Evolutionary conservation across 2,329 filamentous ascomycete species (phyloP).

Genomic region (Herpomyces periplanetae): DNA sequence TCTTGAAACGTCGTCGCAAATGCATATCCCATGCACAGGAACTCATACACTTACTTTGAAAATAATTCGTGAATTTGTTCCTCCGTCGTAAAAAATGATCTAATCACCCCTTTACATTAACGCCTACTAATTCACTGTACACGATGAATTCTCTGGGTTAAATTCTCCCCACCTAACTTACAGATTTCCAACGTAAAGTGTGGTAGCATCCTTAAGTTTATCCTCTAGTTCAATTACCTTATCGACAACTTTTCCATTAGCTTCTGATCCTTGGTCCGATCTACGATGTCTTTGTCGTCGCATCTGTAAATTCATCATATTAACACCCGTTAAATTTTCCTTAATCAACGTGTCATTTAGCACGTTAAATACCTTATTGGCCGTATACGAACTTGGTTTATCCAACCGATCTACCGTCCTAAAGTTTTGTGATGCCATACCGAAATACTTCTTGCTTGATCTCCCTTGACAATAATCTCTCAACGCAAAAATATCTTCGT

Average conservation of each 20-base stretch:
- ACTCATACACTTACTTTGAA: conserved; percentile 18
- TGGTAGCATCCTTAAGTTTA: conserved; percentile 50
- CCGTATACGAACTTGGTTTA: conserved; percentile 72
- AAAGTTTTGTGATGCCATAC: too few species aligned
- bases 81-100: conserved; percentile 90
- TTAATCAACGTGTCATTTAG: conserved; percentile 1
- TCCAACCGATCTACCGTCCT: conserved; percentile 81
- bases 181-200: conserved; percentile 88
- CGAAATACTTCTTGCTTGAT: too few species aligned
- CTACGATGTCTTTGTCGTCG: too few species aligned
- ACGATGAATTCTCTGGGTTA: conserved; percentile 1
- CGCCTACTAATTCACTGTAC: too few species aligned
- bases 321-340: too few species aligned
- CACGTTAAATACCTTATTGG: conserved; percentile 21
- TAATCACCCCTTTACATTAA: conserved; percentile 9
- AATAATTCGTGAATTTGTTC: conserved; percentile 96
- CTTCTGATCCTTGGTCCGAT: too few species aligned
- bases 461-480: too few species aligned
- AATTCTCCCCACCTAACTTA: conserved; percentile 10
- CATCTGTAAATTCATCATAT: too few species aligned
- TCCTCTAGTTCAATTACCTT: conserved; percentile 22
- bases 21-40: too few species aligned
- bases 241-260: conserved; percentile 12
- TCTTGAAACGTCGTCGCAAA: too few species aligned
- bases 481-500: too few species aligned